Conservation (phyloP, 2,329 filamentous ascomycete species). For the Meredithiella fracta region DNA sequence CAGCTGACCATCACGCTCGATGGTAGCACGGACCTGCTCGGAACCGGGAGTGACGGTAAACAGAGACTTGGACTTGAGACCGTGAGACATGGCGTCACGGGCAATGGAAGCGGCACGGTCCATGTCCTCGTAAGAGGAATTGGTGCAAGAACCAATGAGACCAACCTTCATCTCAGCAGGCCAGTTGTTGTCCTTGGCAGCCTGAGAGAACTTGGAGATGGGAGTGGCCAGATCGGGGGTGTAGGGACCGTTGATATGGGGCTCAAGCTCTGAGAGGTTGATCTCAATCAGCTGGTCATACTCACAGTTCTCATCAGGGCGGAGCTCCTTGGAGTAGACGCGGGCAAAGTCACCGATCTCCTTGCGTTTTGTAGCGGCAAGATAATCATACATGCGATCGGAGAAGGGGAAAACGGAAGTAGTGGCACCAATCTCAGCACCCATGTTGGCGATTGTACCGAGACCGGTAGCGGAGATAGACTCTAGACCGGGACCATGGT, state of each 20-base stretch:
- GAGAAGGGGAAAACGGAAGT: constrained; percentile 97
- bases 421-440: constrained; percentile 64
- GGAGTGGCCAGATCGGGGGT: constrained; percentile 95
- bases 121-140: constrained; percentile 80
- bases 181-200: constrained; percentile 89
- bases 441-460: constrained; percentile 64
- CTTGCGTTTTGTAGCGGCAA: constrained; percentile 75
- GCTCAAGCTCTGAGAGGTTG: constrained; percentile 87
- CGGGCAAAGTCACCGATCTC: constrained; percentile 84
- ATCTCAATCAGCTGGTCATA: constrained; percentile 96
- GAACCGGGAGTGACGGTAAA: constrained; percentile 95
- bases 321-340: constrained; percentile 68
- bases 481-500: constrained; percentile 52
- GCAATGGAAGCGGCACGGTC: constrained; percentile 81
- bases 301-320: constrained; percentile 74
- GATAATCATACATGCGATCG: constrained; percentile 94
- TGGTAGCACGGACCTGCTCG: constrained; percentile 91
- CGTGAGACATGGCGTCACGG: constrained; percentile 77
- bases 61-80: constrained; percentile 79
- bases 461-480: constrained; percentile 61
- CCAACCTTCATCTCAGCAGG: constrained; percentile 93
- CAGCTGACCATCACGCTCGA: constrained; percentile 77
- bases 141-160: constrained; percentile 96
- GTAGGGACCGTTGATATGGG: constrained; percentile 97
- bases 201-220: constrained; percentile 92